Evolutionary conservation across 345 rosid species (phyloP).

Genomic region (Diplotaxis tenuifolia): DNA sequence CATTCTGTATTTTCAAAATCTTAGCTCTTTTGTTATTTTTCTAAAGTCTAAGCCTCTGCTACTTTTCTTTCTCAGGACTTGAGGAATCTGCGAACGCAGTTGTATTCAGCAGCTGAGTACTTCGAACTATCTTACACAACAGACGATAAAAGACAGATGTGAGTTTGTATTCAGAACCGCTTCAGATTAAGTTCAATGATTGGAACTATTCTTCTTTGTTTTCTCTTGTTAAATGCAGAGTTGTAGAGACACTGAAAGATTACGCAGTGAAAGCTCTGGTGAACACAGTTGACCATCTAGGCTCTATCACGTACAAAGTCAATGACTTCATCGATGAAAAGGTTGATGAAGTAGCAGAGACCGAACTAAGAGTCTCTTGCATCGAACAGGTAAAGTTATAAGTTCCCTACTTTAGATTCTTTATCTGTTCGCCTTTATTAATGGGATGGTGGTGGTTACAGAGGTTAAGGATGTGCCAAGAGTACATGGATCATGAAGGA

Average conservation of each 20-base stretch:
- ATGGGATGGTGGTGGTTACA: constrained; percentile 44
- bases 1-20: too few species aligned
- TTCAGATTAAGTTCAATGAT: background rate
- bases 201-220: background rate
- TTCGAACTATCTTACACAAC: constrained; percentile 79
- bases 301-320: constrained; percentile 89
- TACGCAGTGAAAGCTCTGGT: constrained; percentile 88
- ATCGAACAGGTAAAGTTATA: constrained; percentile 66
- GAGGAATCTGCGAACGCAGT: constrained; percentile 75
- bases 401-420: background rate
- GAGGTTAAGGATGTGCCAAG: constrained; percentile 86
- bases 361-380: constrained; percentile 75
- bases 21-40: too few species aligned
- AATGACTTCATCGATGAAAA: constrained; percentile 79
- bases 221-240: constrained; percentile 47
- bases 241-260: constrained; percentile 87
- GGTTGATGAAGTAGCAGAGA: constrained; percentile 74
- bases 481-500: constrained; percentile 84
- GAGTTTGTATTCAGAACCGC: constrained; percentile 31
- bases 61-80: constrained; percentile 53
- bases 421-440: background rate
- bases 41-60: background rate
- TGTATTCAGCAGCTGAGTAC: constrained; percentile 95
- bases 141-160: constrained; percentile 85
- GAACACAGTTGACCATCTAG: constrained; percentile 93